Percentiles rank a stretch among this genome's conserved stretches.
Conservation (phyloP, 225 moss, liverwort and hornwort genomes). For the Polytrichum formosum region DNA sequence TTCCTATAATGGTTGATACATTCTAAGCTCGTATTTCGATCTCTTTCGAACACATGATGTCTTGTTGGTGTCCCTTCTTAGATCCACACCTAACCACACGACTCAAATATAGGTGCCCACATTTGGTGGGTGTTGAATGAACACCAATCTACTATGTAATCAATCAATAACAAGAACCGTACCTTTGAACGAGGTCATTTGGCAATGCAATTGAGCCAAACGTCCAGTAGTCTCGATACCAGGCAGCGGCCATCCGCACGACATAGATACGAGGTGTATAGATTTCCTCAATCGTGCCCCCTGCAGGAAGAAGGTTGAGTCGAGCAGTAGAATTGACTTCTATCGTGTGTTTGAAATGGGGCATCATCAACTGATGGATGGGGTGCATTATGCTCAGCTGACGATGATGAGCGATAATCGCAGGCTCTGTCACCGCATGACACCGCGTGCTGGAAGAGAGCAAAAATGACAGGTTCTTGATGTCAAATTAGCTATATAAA, state of each 20-base stretch:
- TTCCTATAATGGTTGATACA: too few species aligned
- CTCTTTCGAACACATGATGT: too few species aligned
- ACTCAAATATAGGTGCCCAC: too few species aligned
- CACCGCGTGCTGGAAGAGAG: constrained; percentile 27
- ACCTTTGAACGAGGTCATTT: constrained; percentile 36
- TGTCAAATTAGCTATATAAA: not conserved
- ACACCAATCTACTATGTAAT: too few species aligned
- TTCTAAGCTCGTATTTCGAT: too few species aligned
- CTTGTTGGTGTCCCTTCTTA: too few species aligned
- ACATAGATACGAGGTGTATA: constrained; percentile 53
- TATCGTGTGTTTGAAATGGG: constrained; percentile 44
- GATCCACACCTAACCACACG: too few species aligned
- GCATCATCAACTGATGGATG: constrained; percentile 42
- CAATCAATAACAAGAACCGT: not conserved
- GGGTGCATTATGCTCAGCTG: constrained; percentile 60
- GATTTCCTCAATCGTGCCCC: constrained; percentile 36
- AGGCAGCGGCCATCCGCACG: constrained; percentile 28
- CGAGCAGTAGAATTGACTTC: constrained; percentile 32
- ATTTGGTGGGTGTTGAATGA: too few species aligned
- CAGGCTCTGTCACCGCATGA: constrained; percentile 41
- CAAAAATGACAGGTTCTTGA: not conserved
- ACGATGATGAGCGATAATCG: constrained; percentile 40
- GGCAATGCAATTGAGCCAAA: constrained; percentile 42
- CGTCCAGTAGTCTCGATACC: constrained; percentile 47
- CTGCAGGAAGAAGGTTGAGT: constrained; percentile 26